Percentiles rank a stretch among this genome's conserved stretches.
Evolutionary conservation across 768 basidiomycete species (phyloP).

Genomic region (Tricholoma hemisulphureum): DNA sequence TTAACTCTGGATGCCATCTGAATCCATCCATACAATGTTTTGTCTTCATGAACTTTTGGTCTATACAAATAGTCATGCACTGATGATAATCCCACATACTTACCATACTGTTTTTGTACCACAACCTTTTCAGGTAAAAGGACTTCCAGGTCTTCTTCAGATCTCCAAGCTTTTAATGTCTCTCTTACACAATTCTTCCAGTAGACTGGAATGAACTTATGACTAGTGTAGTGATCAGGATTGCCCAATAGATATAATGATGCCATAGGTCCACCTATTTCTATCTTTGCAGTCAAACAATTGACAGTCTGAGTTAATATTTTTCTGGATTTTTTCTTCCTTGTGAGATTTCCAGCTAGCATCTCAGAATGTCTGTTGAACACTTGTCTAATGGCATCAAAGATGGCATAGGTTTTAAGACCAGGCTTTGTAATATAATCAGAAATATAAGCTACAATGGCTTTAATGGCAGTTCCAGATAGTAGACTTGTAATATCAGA

Average conservation of each 20-base stretch:
- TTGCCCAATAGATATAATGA: slow-evolving; percentile 32
- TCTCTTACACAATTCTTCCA: not conserved
- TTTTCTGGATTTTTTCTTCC: not conserved
- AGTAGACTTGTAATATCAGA: not conserved
- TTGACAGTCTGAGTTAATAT: slow-evolving; percentile 22
- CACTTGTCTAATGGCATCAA: not conserved
- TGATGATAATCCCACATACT: not conserved
- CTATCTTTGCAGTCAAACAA: slow-evolving; percentile 29
- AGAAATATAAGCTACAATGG: not conserved
- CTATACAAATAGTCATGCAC: not conserved
- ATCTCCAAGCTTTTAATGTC: not conserved
- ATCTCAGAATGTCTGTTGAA: not conserved
- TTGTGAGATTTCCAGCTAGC: not conserved
- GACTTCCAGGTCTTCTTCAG: not conserved
- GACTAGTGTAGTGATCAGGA: slow-evolving; percentile 39
- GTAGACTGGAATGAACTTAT: slow-evolving; percentile 23
- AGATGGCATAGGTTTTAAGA: not conserved
- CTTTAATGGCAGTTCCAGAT: not conserved
- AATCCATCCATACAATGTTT: not conserved
- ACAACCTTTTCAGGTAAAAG: not conserved
- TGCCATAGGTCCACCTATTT: slow-evolving; percentile 38
- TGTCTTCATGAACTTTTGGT: not conserved
- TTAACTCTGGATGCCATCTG: not conserved
- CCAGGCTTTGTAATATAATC: not conserved
- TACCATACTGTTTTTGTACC: not conserved